Conservation (phyloP, 2,329 filamentous ascomycete genomes). For the Ophiostoma himal-ulmi region DNA sequence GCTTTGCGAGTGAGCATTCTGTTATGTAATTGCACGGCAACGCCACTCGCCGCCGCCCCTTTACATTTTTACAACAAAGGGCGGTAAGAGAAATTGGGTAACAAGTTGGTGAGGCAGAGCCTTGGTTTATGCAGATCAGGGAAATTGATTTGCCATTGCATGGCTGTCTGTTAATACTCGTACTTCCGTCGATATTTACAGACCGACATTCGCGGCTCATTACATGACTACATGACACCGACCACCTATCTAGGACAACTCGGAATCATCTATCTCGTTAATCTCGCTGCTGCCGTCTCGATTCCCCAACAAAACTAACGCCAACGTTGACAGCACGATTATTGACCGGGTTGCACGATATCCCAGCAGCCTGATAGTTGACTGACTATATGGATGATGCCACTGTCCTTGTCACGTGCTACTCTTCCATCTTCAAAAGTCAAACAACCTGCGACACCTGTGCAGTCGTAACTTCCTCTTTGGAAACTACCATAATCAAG, state of each 20-base stretch:
- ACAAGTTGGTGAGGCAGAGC: background rate
- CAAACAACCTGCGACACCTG: background rate
- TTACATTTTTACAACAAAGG: background rate
- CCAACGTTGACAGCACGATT: background rate
- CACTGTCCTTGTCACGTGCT: background rate
- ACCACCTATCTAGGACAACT: background rate
- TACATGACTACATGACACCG: background rate
- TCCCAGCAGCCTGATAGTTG: background rate
- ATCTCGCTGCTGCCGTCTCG: background rate
- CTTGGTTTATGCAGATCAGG: slow-evolving; percentile 1
- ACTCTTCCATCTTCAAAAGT: background rate
- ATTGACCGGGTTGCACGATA: background rate
- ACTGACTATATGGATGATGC: background rate
- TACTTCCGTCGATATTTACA: background rate
- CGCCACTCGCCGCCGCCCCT: background rate
- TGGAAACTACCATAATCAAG: background rate
- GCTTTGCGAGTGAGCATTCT: background rate
- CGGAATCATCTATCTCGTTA: background rate
- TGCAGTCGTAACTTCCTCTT: background rate
- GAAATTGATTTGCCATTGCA: background rate
- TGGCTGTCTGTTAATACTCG: background rate
- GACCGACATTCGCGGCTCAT: background rate
- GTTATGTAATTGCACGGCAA: slow-evolving; percentile 13
- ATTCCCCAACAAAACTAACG: background rate
- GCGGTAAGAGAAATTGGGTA: background rate